phyloP scores from a whole-genome alignment of 1,284 basidiomycete species.

The Austroboletus rostrupii region DNA sequence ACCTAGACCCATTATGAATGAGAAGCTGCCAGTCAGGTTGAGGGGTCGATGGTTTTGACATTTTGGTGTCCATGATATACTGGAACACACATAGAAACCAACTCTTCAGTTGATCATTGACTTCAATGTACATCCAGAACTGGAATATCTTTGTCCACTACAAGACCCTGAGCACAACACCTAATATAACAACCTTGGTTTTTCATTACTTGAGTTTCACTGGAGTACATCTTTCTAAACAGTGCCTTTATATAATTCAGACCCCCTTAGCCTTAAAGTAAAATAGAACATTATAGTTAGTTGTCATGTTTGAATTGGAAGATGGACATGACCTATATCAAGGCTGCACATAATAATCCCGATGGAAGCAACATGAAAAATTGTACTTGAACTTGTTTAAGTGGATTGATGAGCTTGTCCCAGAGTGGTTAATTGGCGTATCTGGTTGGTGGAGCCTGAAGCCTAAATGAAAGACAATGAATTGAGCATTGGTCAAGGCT shows the following conservation, averaged over 20 bases:
- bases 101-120: background rate
- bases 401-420: background rate
- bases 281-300: background rate
- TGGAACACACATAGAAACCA: background rate
- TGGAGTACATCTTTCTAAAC: background rate
- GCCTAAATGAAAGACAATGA: too few relatives aligned
- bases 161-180: too few relatives aligned
- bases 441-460: too few relatives aligned
- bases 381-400: background rate
- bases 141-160: background rate
- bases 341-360: background rate
- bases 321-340: background rate
- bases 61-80: background rate
- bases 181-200: background rate
- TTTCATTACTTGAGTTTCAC: too few relatives aligned
- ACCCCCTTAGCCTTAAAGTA: too few relatives aligned
- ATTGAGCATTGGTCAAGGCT: too few relatives aligned
- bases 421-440: background rate
- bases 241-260: background rate
- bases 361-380: background rate
- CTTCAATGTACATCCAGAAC: background rate
- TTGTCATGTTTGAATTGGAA: background rate
- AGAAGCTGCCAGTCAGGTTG: background rate
- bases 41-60: background rate
- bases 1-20: too few relatives aligned